Conservation (phyloP, 208 protist species). For the Wallacemonas collosoma region DNA sequence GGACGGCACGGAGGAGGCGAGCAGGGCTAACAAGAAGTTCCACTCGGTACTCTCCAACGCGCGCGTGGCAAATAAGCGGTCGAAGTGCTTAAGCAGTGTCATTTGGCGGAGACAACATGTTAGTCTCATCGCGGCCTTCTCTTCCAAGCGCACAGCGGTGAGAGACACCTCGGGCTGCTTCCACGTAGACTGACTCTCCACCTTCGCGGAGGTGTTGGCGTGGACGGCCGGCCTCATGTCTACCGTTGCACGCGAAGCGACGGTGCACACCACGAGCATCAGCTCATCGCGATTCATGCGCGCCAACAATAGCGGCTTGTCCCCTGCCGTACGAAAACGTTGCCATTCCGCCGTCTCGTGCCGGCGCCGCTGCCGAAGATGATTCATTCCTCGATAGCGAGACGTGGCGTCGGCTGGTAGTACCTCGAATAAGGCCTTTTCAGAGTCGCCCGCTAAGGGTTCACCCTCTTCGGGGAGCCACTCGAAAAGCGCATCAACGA, state of each 20-base stretch:
- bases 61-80: conserved; percentile 15
- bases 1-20: not conserved
- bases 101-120: conserved; percentile 14
- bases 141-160: not conserved
- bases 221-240: not conserved
- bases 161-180: not conserved
- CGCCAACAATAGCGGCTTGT: too few species aligned
- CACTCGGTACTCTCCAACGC: conserved; percentile 14
- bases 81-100: conserved; percentile 17
- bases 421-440: not conserved
- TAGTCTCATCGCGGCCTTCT: not conserved
- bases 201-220: not conserved
- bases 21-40: conserved; percentile 18
- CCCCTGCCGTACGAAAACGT: not conserved
- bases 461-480: not conserved
- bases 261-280: conserved; percentile 11
- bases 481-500: conserved; percentile 3
- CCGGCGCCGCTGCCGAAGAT: not conserved
- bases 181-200: not conserved
- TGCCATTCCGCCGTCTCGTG: not conserved
- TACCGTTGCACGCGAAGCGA: not conserved
- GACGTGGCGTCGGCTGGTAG: not conserved
- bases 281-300: conserved; percentile 24
- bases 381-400: not conserved
- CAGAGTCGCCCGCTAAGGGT: not conserved